A percentile compares a stretch with the other conserved stretches of the same genome.
phyloP scores from a whole-genome alignment of 768 basidiomycete genomes.

The Chiua virens region DNA sequence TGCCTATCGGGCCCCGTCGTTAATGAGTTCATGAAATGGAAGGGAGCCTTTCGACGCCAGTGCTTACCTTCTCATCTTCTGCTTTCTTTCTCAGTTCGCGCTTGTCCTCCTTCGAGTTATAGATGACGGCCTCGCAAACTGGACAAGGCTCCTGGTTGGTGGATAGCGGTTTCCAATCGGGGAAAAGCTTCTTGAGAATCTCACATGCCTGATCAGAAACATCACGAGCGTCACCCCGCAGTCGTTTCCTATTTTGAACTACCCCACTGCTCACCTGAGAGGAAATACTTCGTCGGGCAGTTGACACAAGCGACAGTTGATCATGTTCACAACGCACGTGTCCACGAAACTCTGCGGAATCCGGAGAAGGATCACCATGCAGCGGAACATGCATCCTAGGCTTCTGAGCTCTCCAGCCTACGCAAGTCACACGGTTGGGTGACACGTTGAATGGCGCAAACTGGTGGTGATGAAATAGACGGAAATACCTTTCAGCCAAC shows the following conservation, averaged over 20 bases:
- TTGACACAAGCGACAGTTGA: slow-evolving; percentile 51
- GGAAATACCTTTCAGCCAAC: slow-evolving; percentile 69
- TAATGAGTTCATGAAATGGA: slow-evolving; percentile 22
- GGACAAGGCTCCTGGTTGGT: slow-evolving; percentile 54
- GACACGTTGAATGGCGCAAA: slow-evolving; percentile 9
- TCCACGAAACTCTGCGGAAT: slow-evolving; percentile 49
- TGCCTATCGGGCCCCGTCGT: slow-evolving; percentile 41
- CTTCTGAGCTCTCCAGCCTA: slow-evolving; percentile 72
- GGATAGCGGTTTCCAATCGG: slow-evolving; percentile 59
- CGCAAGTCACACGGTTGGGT: slow-evolving; percentile 5
- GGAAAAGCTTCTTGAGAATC: slow-evolving; percentile 59
- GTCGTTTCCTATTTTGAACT: slow-evolving; percentile 5
- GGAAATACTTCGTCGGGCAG: slow-evolving; percentile 63
- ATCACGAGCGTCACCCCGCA: slow-evolving; percentile 13
- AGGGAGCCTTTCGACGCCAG: neutral
- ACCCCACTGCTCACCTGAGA: slow-evolving; percentile 42
- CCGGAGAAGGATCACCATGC: slow-evolving; percentile 66
- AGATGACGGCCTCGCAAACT: slow-evolving; percentile 58
- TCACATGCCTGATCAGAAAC: slow-evolving; percentile 48
- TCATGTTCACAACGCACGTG: slow-evolving; percentile 78
- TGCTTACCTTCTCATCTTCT: slow-evolving; percentile 74
- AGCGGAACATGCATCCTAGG: slow-evolving; percentile 74
- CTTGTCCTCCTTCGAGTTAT: slow-evolving; percentile 60
- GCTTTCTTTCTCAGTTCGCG: slow-evolving; percentile 61
- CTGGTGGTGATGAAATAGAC: slow-evolving; percentile 7